Conservation (phyloP, 345 rosid genomes). For the Lepidium aucheri region DNA sequence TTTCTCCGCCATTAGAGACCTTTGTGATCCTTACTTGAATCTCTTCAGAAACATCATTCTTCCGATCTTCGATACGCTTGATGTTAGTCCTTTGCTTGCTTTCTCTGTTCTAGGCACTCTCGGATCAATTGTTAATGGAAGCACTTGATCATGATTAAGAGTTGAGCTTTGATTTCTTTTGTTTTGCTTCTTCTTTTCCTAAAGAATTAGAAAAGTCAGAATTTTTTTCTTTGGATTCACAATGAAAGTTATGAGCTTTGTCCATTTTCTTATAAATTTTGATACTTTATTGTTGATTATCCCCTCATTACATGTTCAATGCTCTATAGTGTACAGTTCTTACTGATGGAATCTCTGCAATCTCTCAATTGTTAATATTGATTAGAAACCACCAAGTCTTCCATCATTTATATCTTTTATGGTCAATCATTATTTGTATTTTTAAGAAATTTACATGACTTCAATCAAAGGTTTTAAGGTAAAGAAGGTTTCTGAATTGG, state of each 20-base stretch:
- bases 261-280: neutral
- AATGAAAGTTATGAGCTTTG: neutral
- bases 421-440: neutral
- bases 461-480: neutral
- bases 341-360: neutral
- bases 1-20: conserved; percentile 66
- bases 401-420: neutral
- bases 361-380: neutral
- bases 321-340: neutral
- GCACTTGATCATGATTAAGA: no score
- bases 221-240: neutral
- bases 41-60: conserved; percentile 82
- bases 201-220: neutral
- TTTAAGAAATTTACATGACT: neutral
- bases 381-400: neutral
- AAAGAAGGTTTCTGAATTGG: neutral
- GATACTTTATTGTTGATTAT: neutral
- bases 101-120: conserved; percentile 70
- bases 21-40: conserved; percentile 80
- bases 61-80: conserved; percentile 68
- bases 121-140: conserved; percentile 33
- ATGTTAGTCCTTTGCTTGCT: conserved; percentile 77
- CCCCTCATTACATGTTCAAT: neutral
- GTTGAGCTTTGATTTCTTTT: no score
- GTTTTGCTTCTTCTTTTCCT: neutral